phyloP scores from a whole-genome alignment of 257 asterid genomes.

The Solanum peruvianum region DNA sequence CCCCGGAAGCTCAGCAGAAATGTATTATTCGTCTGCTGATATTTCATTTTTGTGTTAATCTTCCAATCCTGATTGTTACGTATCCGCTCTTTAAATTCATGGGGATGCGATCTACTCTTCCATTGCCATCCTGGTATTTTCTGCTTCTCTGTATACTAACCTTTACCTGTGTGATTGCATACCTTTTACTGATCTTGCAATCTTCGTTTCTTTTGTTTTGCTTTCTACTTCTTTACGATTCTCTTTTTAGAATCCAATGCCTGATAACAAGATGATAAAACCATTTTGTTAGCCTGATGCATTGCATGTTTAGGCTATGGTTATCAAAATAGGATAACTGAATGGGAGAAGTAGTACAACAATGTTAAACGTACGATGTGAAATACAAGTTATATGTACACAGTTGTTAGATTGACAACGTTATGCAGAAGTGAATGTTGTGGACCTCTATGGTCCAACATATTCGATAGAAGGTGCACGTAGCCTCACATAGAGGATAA shows the following conservation, averaged over 20 bases:
- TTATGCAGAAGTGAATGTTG: background rate
- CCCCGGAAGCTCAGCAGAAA: constrained; percentile 85
- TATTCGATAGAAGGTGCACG: background rate
- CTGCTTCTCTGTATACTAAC: constrained; percentile 44
- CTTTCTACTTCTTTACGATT: background rate
- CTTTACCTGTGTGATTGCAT: constrained; percentile 14
- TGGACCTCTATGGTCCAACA: too few species aligned
- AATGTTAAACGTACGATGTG: background rate
- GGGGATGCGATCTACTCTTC: constrained; percentile 93
- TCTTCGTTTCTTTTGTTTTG: background rate
- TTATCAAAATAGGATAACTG: background rate
- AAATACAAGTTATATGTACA: background rate
- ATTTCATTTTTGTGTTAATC: constrained; percentile 80
- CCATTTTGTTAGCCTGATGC: background rate
- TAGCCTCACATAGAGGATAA: background rate
- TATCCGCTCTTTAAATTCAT: constrained; percentile 83
- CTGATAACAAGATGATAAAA: background rate
- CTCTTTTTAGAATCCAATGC: background rate
- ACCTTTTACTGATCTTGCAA: background rate
- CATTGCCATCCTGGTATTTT: constrained; percentile 96
- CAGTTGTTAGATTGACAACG: background rate
- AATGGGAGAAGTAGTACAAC: background rate
- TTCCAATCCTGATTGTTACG: constrained; percentile 75
- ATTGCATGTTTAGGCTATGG: background rate
- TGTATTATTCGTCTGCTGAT: constrained; percentile 74